Conservation (phyloP, 1,284 basidiomycete genomes). For the Porodaedalea pini region DNA sequence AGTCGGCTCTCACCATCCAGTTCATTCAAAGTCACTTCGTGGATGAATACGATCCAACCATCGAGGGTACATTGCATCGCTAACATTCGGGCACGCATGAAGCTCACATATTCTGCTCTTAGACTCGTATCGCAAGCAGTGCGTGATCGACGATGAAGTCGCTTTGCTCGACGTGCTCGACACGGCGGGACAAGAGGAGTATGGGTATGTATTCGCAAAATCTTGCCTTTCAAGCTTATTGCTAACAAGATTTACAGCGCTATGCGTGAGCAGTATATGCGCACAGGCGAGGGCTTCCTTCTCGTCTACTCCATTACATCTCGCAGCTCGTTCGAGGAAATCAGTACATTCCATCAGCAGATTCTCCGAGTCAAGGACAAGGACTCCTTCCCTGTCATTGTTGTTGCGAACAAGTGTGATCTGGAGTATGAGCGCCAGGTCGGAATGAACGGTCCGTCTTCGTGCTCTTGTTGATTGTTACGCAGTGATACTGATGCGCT, state of each 20-base stretch:
- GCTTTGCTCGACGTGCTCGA: slow-evolving; percentile 96
- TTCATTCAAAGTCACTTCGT: slow-evolving; percentile 98
- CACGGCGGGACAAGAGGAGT: slow-evolving; percentile 99
- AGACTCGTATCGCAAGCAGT: slow-evolving; percentile 96
- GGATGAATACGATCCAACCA: slow-evolving; percentile 98
- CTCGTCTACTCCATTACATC: slow-evolving; percentile 99
- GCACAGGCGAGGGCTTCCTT: slow-evolving; percentile 96
- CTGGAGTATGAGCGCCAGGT: slow-evolving; percentile 98
- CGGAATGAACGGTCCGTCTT: slow-evolving; percentile 80
- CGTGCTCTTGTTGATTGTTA: slow-evolving; percentile 1
- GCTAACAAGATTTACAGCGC: slow-evolving; percentile 50
- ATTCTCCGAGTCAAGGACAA: slow-evolving; percentile 96
- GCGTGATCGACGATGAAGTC: slow-evolving; percentile 96
- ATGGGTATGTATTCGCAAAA: slow-evolving; percentile 63
- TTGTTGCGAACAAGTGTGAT: slow-evolving; percentile 99
- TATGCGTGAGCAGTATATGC: slow-evolving; percentile 98
- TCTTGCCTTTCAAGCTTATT: slow-evolving; percentile 11
- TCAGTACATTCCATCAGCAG: slow-evolving; percentile 97
- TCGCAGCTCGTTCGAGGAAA: slow-evolving; percentile 96
- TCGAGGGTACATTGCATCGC: slow-evolving; percentile 69
- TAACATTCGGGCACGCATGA: neutral
- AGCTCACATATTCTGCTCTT: slow-evolving; percentile 23
- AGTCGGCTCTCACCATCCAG: slow-evolving; percentile 95
- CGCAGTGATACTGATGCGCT: neutral
- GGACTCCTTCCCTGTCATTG: slow-evolving; percentile 96